Base-by-base conservation (phyloP, 2,329 filamentous ascomycete species). In the Leptographium wingfieldii region DNA sequence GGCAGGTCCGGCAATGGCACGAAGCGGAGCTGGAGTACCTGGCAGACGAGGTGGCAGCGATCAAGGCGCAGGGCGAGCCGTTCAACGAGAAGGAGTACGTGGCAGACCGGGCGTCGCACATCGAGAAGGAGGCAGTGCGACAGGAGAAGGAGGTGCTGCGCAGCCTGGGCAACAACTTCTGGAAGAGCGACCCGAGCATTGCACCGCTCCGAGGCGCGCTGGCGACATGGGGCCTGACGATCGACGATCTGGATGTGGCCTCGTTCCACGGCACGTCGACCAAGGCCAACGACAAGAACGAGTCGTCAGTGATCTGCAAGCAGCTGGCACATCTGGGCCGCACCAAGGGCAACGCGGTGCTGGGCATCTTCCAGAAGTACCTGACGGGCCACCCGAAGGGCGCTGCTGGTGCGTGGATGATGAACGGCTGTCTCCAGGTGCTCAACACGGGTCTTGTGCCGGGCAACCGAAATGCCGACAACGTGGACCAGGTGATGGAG, bases 241-340 rank as follows among this genome's bases (percentile, higher is more conserved):
- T 99, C 65, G 94, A 99, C 69, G 94, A 99, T 69, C 84, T 99
- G 43, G 88, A 81, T 67, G 91, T 99, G 64, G 92, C 94, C 19
- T 97, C 94, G 16, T 97, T 97, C 89, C 94, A 99, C 78, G 94
- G 94, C 69, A 99, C 94, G 49, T 97, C 94, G 1, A 99, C 94
- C 65, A 91, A 95, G 71, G 94, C 94, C 67, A 99, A 99, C 74
- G 94, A 99, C 80, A 97, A 97, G 86, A 99, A 99, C 75, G 94
- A 99, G 74, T 97, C 94, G 22, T 92, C 92, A 59, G 94, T 96
- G 69, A 88, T 99, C 68, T 96, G 92, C 80, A 85, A 96, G 73
- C 95, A 99, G 76, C 84, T 99, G 74, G 86, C 86, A 67, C 95
- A 99, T 71, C 86, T 99, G 58, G 94, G 94, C 66, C 89, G 94